Base-by-base conservation (phyloP, 75 land plant species). In the Pseudotsuga menziesii region DNA sequence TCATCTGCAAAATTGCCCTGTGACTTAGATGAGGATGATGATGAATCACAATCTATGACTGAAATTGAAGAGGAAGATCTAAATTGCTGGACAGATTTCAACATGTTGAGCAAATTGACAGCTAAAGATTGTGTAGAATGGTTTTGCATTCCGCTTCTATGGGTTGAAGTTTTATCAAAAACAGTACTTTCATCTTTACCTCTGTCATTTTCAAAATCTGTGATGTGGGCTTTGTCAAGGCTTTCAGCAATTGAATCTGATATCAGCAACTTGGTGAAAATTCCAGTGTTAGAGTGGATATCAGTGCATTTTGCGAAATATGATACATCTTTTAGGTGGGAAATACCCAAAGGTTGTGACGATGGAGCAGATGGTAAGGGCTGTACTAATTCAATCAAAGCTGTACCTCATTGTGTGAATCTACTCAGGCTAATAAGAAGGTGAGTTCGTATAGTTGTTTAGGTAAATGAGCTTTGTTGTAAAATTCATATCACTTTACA, bases 71-170 rank as follows among this genome's bases (percentile, higher is more conserved):
- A 79, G 72, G 77, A 77, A 17, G 83, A 80, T 59, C 73, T 20
- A 52, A 78, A 83, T 82, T 87, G 78, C 75, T 91, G 92, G 94
- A 80, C 48, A 67, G 86, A 88, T 29, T 88, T 86, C 61, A 84
- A 78, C 73, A 64, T 54, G 12, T 90, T 91, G 66, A 80, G 88
- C 67, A 87, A 81, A 76, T 74, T 90, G 56, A 71, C 75, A 36
- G 87, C 81, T 72, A 27, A 57, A 44, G 93, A 85, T 41, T 83
- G 75, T 80, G 83, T 80, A 58, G 86, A 77, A 15, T 97, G 99
- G 99, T 84, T 80, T 77, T 94, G 97, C 77, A 80, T 91, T 76
- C 99, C 99, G 9, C 84, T 92, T 84, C 76, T 97, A 27, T 97
- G 99, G 99, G 60, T 82, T 76, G 92, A 91, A 72, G 86, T 87